Base-by-base conservation (phyloP, 331 rosid species). In the Pyrus hybrid region DNA sequence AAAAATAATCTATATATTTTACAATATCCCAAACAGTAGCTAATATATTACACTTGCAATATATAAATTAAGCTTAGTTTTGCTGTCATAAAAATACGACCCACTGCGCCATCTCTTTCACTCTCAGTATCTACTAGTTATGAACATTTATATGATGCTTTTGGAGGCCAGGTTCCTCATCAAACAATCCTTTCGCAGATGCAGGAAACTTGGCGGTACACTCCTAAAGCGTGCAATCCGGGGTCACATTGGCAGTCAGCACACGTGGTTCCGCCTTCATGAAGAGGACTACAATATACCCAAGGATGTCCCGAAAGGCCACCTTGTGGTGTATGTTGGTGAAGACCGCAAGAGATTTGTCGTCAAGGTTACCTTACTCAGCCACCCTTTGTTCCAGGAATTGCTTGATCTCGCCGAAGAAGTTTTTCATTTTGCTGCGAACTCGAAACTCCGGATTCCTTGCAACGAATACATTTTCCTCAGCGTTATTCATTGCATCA, bases 221-320 rank as follows among this genome's bases (percentile, higher is more conserved):
- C 14, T 45, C 33, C 65, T 68, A 20, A 83, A 88, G 63, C 16
- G 57, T 37, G 73, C 67, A 73, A 67, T 75, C 5, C 2, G 17
- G 74, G 74, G 29, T 63, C 70, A 76, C 21, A 18, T 81, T 63
- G 0, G 57, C 45, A 76, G 7, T 4, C 54, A 73, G 78, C 61
- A 54, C 69, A 69, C 68, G 41, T 63, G 68, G 68, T 70, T 73
- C 33, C 43, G 62, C 23, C 71, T 73, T 12, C 61, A 22, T 13
- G 25, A 63, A 18, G 64, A 71, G 58, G 71, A 81, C 6, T 67
- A 3, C 26, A 10, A 11, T 41, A 71, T 88, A 37, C 93, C 91
- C 13, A 80, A 76, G 63, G 93, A 88, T 80, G 96, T 88, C 10
- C 96, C 93, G 25, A 86, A 80, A 29, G 96, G 96, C 29, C 88